Evolutionary conservation across 805 yeast genomes (phyloP), one percentile per base, ranked within the genome.

Genomic region (Teunomyces lycoperdinae): DNA sequence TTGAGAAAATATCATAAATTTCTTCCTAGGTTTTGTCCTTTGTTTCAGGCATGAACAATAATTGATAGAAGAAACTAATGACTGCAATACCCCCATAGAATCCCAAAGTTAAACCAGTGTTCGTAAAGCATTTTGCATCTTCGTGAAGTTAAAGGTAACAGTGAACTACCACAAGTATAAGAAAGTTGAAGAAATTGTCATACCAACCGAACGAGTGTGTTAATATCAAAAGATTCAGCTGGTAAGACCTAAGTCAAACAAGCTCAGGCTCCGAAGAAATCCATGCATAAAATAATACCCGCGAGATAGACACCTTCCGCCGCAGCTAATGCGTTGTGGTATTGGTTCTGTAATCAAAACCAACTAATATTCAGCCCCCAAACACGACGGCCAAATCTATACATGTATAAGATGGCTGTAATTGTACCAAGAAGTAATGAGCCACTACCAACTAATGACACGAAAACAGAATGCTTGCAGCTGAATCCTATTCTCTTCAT

Each of bases 401-500:
- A 87, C 84, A 74, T 79, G 63, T 63, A 80, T 48, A 79, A 54
- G 46, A 82, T 76, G 10, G 86, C 87, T 20, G 87, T 87, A 55
- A 83, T 81, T 8, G 87, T 78, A 58, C 87, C 88, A 9, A 83
- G 41, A 53, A 83, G 61, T 39, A 82, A 64, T 1, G 86, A 70
- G 32, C 84, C 87, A 57, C 87, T 87, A 45, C 86, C 86, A 17
- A 83, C 87, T 58, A 81, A 73, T 7, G 87, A 81, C 87, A 83
- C 81, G 57, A 81, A 79, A 7, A 82, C 85, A 20, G 84, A 67
- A 44, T 74, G 63, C 57, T 77, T 77, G 16, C 64, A 63, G 49
- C 61, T 51, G 64, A 83, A 83, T 6, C 86, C 86, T 57, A 83
- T 79, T 30, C 70, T 66, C 2, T 56, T 60, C 81, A 83, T 77